A percentile compares a stretch with the other conserved stretches of the same genome.
These are phyloP conservation scores for Boechera divaricarpa DNA, from an alignment of 345 rosid species.

Conservation along the genomic window DNA sequence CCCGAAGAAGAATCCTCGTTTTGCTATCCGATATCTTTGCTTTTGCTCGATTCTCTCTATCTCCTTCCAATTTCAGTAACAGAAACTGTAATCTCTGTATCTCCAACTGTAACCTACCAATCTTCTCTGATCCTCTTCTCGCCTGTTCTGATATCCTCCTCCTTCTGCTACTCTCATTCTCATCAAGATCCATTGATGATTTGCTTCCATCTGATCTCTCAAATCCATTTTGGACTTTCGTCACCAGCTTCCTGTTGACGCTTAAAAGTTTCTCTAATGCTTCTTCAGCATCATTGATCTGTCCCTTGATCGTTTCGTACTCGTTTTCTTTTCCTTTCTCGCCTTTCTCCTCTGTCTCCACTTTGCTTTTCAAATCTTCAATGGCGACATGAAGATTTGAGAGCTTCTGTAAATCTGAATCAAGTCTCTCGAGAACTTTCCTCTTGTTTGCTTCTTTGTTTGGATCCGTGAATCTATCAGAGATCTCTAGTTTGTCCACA, in stretches of 20 bases:
- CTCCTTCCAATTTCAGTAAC: constrained; percentile 71
- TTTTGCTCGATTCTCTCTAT: constrained; percentile 59
- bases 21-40: constrained; percentile 54
- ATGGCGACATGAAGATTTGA: constrained; percentile 78
- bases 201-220: constrained; percentile 53
- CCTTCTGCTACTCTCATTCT: constrained; percentile 52
- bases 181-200: constrained; percentile 58
- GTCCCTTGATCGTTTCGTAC: constrained; percentile 69
- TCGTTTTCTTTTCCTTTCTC: constrained; percentile 71
- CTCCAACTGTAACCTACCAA: constrained; percentile 85
- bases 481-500: constrained; percentile 77
- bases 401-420: constrained; percentile 87
- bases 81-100: constrained; percentile 87
- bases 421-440: constrained; percentile 86
- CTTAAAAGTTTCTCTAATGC: constrained; percentile 66
- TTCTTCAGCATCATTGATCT: constrained; percentile 81
- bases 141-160: constrained; percentile 74
- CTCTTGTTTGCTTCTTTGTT: constrained; percentile 60
- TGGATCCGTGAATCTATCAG: constrained; percentile 61
- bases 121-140: constrained; percentile 82
- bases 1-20: constrained; percentile 75
- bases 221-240: constrained; percentile 57
- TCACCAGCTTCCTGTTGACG: constrained; percentile 60
- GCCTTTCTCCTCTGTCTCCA: constrained; percentile 64
- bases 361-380: constrained; percentile 79